Evolutionary conservation across 495 filamentous ascomycete genomes (phyloP), one percentile per base, ranked within the genome.

Genomic region (Amorphotheca resinae): DNA sequence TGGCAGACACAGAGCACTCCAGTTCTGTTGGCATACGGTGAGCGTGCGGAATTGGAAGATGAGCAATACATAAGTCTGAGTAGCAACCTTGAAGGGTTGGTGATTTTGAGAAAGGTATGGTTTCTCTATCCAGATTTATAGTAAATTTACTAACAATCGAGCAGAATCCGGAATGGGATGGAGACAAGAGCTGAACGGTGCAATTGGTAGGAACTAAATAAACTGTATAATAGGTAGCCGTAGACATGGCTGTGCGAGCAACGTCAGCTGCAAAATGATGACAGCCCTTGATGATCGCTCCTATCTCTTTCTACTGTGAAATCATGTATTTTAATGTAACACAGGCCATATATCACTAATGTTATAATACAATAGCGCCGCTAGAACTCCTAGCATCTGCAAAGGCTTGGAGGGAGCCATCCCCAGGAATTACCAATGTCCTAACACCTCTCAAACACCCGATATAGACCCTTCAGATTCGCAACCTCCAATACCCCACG

Each of bases 1-100:
- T 99, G 91, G 91, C 91, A 99, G 66, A 99, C 91, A 46, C 91
- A 99, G 66, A 95, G 84, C 65, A 96, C 91, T 15, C 91, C 91
- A 2, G 91, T 99, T 38, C 67, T 99, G 42, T 67, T 99, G 56
- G 77, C 85, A 7, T 77, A 95, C 60, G 93, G 91, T 11, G 91
- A 99, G 70, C 70, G 91, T 54, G 91, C 91, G 32, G 91, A 99
- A 68, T 63, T 99, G 38, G 91, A 99, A 61, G 93, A 96, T 57
- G 91, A 99, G 67, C 77, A 96, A 63, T 99, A 96, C 54, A 79
- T 95, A 42, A 82, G 80, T 61, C 67, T 95, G 51, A 89, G 78
- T 52, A 89, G 76, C 68, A 93, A 77, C 35, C 68, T 99, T 32
- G 91, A 99, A 68, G 93, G 93, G 12, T 67, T 99, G 51, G 87